Percentiles rank a stretch among this genome's conserved stretches.
Evolutionary conservation across 2,329 filamentous ascomycete genomes (phyloP).

Genomic region (Penicillium sp.): DNA sequence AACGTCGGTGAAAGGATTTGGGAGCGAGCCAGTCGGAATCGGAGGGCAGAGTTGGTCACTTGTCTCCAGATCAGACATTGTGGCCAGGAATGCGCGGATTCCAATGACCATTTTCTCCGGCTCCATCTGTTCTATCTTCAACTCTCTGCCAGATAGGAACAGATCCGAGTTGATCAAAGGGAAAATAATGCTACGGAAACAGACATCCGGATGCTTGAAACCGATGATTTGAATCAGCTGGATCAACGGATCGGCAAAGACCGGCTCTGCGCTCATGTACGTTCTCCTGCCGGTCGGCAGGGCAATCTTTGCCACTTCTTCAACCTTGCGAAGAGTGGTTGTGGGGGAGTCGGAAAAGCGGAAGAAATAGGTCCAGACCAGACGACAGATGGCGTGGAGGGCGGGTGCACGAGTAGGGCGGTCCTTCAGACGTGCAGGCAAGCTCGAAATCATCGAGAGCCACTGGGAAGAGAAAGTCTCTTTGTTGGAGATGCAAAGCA

Average conservation of each 20-base stretch:
- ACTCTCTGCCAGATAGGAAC: slow-evolving; percentile 72
- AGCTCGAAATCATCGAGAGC: slow-evolving; percentile 73
- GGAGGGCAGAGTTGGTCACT: slow-evolving; percentile 73
- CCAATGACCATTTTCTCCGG: slow-evolving; percentile 97
- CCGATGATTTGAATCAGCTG: slow-evolving; percentile 94
- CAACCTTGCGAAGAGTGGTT: slow-evolving; percentile 71
- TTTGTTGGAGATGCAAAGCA: slow-evolving; percentile 82
- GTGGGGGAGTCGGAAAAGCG: slow-evolving; percentile 70
- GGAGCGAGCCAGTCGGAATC: slow-evolving; percentile 67
- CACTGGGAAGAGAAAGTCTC: slow-evolving; percentile 84
- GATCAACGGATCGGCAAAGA: slow-evolving; percentile 85
- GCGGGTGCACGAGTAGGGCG: slow-evolving; percentile 73
- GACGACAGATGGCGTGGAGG: slow-evolving; percentile 81
- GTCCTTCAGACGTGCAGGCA: slow-evolving; percentile 83
- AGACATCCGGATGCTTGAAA: slow-evolving; percentile 89
- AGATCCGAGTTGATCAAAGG: slow-evolving; percentile 89
- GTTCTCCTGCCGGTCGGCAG: slow-evolving; percentile 77
- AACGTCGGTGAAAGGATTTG: slow-evolving; percentile 38
- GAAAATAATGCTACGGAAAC: slow-evolving; percentile 90
- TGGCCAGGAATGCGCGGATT: slow-evolving; percentile 86
- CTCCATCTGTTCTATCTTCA: slow-evolving; percentile 88
- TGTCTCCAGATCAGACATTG: slow-evolving; percentile 90
- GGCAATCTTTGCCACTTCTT: slow-evolving; percentile 83
- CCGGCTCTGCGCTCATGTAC: slow-evolving; percentile 75
- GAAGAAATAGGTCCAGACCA: slow-evolving; percentile 94